phyloP scores from a whole-genome alignment of 306 rosid species.

The Prunus campanulata region DNA sequence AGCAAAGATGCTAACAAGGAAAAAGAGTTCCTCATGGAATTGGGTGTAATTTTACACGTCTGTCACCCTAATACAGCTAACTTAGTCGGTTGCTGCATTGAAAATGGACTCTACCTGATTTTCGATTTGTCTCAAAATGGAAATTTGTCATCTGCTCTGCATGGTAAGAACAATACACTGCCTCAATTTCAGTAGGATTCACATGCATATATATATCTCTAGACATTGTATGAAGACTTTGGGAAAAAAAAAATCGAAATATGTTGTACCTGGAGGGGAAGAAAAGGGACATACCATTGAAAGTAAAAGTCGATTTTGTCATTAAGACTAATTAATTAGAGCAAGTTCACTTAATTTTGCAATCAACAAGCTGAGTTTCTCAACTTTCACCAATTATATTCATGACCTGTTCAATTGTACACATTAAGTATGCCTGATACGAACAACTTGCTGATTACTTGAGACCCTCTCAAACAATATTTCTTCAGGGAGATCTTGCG shows the following conservation, averaged over 20 bases:
- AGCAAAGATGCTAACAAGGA: constrained; percentile 76
- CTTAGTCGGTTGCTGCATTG: constrained; percentile 75
- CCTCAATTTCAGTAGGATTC: background rate
- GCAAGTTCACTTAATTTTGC: background rate
- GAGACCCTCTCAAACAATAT: background rate
- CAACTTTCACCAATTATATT: background rate
- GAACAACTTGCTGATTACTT: constrained; percentile 7
- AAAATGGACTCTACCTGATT: constrained; percentile 80
- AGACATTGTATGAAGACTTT: background rate
- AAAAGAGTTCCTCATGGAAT: constrained; percentile 85
- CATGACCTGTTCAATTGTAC: background rate
- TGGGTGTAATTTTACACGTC: constrained; percentile 89
- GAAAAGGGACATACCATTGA: background rate
- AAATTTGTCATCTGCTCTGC: constrained; percentile 85
- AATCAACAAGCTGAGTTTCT: background rate
- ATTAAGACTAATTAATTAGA: background rate
- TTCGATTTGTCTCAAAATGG: constrained; percentile 83
- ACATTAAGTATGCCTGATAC: background rate
- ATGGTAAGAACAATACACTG: constrained; percentile 42
- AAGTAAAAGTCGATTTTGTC: background rate
- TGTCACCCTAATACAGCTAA: constrained; percentile 77
- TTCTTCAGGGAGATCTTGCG: constrained; percentile 50
- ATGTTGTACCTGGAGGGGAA: background rate
- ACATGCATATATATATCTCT: background rate
- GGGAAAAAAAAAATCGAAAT: background rate